Base-by-base conservation (phyloP, 75 land plant species). In the Cupressus sempervirens region DNA sequence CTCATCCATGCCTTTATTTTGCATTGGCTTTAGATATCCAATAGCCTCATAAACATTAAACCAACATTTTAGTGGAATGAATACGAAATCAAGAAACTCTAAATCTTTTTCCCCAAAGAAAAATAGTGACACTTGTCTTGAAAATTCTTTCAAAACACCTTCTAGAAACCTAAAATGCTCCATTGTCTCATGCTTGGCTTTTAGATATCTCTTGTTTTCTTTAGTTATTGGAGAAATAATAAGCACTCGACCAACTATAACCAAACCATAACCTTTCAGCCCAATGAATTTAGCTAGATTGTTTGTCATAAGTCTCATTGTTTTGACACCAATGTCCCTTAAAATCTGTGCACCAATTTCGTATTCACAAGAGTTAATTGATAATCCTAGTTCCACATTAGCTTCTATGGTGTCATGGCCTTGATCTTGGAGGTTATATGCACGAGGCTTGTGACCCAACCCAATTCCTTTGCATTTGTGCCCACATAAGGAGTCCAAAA, bases 401-500 rank as follows among this genome's bases (percentile, higher is more conserved):
- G 99, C 99, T 88, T 98, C 98, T 8, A 98, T 97, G 34, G 98
- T 98, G 84, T 98, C 99, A 88, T 89, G 93, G 14, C 99, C 99
- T 79, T 87, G 85, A 87, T 98, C 99, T 84, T 98, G 99, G 76
- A 98, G 80, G 79, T 96, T 98, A 83, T 98, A 98, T 23, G 99
- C 98, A 13, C 85, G 91, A 35, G 96, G 93, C 86, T 98, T 98
- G 85, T 96, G 97, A 15, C 97, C 98, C 80, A 98, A 87, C 74
- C 98, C 98, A 85, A 98, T 98, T 23, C 99, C 99, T 83, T 98
- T 89, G 2, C 98, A 98, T 88, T 98, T 97, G 85, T 98, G 99
- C 0, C 98, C 98, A 56, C 98, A 97, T 36, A 98, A 92, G 86
- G 96, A 98, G 11, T 96, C 95, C 32, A 98, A 70, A 2, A 96